Conservation (phyloP, 441 rosid genomes). For the Capsella rubella region DNA sequence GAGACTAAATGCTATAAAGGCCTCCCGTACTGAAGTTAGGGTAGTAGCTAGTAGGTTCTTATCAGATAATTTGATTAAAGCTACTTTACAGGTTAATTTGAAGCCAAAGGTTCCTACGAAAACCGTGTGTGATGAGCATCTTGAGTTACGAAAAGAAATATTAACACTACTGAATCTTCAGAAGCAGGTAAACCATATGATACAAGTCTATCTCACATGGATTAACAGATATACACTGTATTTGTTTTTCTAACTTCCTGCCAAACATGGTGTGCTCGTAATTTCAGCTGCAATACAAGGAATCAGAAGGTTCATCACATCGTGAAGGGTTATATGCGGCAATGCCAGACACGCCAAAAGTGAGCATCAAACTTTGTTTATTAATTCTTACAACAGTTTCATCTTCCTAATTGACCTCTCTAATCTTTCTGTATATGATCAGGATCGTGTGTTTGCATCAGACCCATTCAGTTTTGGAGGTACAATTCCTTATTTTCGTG, state of each 20-base stretch:
- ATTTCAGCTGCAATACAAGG: slow-evolving; percentile 86
- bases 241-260: slow-evolving; percentile 1
- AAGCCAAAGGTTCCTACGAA: slow-evolving; percentile 96
- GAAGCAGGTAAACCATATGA: slow-evolving; percentile 68
- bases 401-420: neutral
- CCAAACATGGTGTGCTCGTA: slow-evolving; percentile 9
- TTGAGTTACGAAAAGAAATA: slow-evolving; percentile 92
- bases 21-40: slow-evolving; percentile 1
- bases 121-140: slow-evolving; percentile 98
- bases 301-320: slow-evolving; percentile 91
- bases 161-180: slow-evolving; percentile 86
- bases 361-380: slow-evolving; percentile 40
- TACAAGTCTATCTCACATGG: neutral
- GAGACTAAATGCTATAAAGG: slow-evolving; percentile 7
- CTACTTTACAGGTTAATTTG: slow-evolving; percentile 70
- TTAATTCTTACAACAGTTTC: slow-evolving; percentile 15
- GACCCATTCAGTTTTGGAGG: slow-evolving; percentile 88
- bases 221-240: slow-evolving; percentile 16
- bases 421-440: slow-evolving; percentile 42
- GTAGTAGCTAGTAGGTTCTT: slow-evolving; percentile 11
- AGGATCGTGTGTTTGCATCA: slow-evolving; percentile 83
- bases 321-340: slow-evolving; percentile 76
- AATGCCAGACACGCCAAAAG: slow-evolving; percentile 89
- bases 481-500: slow-evolving; percentile 35
- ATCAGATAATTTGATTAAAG: slow-evolving; percentile 13